Conservation (phyloP, 2,329 filamentous ascomycete species). For the Curvularia verruculosa region DNA sequence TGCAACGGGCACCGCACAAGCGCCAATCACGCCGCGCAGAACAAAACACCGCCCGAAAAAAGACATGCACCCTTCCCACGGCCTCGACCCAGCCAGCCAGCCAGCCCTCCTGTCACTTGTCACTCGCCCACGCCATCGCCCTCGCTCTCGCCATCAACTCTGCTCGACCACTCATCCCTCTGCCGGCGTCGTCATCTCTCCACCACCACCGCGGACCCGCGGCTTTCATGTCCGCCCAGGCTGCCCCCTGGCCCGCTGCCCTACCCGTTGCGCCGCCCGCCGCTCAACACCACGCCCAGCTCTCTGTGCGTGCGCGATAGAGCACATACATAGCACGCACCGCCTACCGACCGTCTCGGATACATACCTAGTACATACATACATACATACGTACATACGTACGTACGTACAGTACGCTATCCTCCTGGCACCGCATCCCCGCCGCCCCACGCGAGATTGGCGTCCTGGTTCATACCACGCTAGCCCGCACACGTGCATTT, state of each 20-base stretch:
- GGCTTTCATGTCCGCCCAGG: not conserved
- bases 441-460: conserved; percentile 6
- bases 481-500: conserved; percentile 22
- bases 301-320: conserved; percentile 13
- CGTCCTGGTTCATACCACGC: conserved; percentile 22
- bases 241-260: not conserved
- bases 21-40: not conserved
- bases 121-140: not conserved
- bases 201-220: not conserved
- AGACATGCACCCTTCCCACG: not conserved
- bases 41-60: not conserved
- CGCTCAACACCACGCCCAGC: conserved; percentile 25
- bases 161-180: not conserved
- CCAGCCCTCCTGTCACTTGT: not conserved
- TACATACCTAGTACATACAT: not conserved
- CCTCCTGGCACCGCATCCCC: conserved; percentile 6
- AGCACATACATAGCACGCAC: no score
- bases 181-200: not conserved
- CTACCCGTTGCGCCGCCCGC: not conserved
- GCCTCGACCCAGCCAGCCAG: not conserved
- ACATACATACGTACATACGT: not conserved
- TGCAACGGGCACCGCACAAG: not conserved
- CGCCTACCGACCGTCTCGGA: no score
- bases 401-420: not conserved
- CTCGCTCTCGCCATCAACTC: no score